Conservation (phyloP, 2,329 filamentous ascomycete species). For the Monilinia aucupariae region DNA sequence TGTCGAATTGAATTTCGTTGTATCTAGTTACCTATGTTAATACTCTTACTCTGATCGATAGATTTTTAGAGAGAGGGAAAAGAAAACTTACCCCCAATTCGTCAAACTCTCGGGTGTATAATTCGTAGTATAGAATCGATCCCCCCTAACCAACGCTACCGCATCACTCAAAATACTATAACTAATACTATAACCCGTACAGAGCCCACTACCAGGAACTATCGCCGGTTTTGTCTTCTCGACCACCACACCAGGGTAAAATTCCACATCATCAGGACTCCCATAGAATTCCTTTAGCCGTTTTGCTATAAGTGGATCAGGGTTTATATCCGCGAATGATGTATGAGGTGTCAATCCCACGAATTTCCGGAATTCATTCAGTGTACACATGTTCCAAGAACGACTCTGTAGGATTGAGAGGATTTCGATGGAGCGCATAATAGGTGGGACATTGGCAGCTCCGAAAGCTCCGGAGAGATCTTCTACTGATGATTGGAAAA, state of each 20-base stretch:
- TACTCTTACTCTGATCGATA: background rate
- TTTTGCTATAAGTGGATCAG: constrained; percentile 40
- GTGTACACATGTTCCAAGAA: constrained; percentile 38
- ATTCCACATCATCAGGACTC: constrained; percentile 49
- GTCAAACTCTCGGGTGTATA: constrained; percentile 62
- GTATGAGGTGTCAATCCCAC: constrained; percentile 47
- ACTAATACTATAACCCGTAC: constrained; percentile 48
- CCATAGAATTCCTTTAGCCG: constrained; percentile 64
- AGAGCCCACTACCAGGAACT: constrained; percentile 48
- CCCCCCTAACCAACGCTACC: constrained; percentile 52
- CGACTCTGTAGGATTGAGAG: constrained; percentile 45
- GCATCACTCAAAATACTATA: constrained; percentile 56
- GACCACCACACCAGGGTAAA: constrained; percentile 64
- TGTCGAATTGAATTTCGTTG: constrained; percentile 5
- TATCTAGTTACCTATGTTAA: constrained; percentile 2
- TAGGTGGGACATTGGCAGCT: constrained; percentile 44
- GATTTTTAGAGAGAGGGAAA: constrained; percentile 34
- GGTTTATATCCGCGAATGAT: constrained; percentile 48
- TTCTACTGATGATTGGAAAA: constrained; percentile 51
- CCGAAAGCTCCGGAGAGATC: constrained; percentile 48
- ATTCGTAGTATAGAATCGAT: constrained; percentile 48
- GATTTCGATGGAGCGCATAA: constrained; percentile 44
- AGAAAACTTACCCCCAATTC: constrained; percentile 66
- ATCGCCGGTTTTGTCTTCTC: constrained; percentile 51
- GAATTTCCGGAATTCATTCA: constrained; percentile 43